phyloP scores from a whole-genome alignment of 2,329 filamentous ascomycete species.

The Colletotrichum musae region DNA sequence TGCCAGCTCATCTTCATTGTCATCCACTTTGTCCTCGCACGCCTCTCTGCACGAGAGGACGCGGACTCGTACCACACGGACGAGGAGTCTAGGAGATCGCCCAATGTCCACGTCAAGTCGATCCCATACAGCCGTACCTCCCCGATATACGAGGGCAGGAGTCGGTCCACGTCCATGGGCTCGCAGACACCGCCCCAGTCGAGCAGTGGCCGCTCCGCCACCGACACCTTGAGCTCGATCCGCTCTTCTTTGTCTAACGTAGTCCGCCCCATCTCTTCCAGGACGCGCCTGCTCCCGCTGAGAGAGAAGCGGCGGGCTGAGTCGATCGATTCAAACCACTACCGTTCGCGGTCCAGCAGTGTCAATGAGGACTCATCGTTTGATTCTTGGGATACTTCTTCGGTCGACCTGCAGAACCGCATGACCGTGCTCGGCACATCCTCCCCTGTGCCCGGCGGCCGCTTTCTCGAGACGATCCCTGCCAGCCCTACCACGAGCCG shows the following conservation, averaged over 20 bases:
- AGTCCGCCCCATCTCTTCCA: constrained; percentile 70
- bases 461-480: constrained; percentile 79
- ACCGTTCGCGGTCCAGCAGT: constrained; percentile 52
- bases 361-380: constrained; percentile 72
- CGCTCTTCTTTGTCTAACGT: constrained; percentile 63
- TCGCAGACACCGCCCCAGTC: constrained; percentile 61
- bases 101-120: constrained; percentile 62
- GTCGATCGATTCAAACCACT: constrained; percentile 63
- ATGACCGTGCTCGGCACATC: constrained; percentile 69
- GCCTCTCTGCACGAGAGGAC: constrained; percentile 49
- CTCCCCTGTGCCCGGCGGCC: constrained; percentile 58
- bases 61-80: constrained; percentile 49
- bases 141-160: constrained; percentile 42
- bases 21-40: constrained; percentile 57
- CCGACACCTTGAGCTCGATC: constrained; percentile 63
- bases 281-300: constrained; percentile 65
- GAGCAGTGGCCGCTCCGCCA: constrained; percentile 59
- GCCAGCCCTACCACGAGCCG: constrained; percentile 75
- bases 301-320: constrained; percentile 59
- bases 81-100: constrained; percentile 50
- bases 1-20: constrained; percentile 66
- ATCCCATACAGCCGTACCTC: constrained; percentile 66
- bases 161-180: constrained; percentile 51
- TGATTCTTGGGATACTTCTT: constrained; percentile 82
- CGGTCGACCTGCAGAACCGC: constrained; percentile 73